A percentile compares a stretch with the other conserved stretches of the same genome.
Conservation (phyloP, 2,329 filamentous ascomycete species). For the Calycina herbarum region DNA sequence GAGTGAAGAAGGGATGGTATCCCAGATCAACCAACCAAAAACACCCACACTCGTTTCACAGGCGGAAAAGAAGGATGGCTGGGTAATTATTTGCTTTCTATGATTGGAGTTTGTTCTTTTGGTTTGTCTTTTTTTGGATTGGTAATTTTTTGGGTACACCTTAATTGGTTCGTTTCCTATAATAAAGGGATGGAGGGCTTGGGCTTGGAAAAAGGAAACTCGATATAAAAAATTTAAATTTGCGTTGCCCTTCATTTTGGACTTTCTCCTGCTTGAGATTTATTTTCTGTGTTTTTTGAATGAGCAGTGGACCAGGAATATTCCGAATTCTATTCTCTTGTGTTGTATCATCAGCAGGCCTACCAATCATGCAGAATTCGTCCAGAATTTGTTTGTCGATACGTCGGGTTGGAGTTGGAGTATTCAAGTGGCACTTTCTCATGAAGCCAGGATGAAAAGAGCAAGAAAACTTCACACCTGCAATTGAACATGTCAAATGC, state of each 20-base stretch:
- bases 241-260: neutral
- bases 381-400: too few relatives aligned
- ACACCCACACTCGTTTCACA: neutral
- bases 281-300: too few relatives aligned
- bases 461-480: too few relatives aligned
- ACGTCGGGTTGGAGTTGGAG: too few relatives aligned
- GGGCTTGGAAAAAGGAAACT: neutral
- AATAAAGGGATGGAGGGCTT: neutral
- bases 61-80: neutral
- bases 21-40: neutral
- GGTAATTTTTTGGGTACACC: neutral
- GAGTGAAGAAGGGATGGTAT: neutral
- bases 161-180: neutral
- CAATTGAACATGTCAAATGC: too few relatives aligned
- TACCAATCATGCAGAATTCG: too few relatives aligned
- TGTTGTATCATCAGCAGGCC: too few relatives aligned
- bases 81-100: slow-evolving; percentile 14
- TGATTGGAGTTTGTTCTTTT: neutral
- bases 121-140: neutral
- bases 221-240: neutral
- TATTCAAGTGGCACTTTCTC: too few relatives aligned
- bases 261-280: too few relatives aligned
- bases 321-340: too few relatives aligned
- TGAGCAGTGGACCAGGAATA: too few relatives aligned
- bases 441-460: too few relatives aligned